Conservation (phyloP, 2,329 filamentous ascomycete genomes). For the Aaosphaeria pasadenensis region DNA sequence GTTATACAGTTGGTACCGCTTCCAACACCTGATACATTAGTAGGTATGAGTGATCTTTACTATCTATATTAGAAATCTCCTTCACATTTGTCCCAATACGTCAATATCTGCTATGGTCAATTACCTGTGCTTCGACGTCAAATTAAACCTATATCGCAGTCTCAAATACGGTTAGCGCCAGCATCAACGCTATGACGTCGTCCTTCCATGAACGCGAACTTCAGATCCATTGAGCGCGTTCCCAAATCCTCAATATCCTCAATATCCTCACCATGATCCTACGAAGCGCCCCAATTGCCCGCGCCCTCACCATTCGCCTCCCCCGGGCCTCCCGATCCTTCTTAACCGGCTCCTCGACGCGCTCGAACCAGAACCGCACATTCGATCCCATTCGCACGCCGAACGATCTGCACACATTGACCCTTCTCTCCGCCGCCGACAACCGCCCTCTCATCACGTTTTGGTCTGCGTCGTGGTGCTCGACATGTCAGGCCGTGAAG, state of each 20-base stretch:
- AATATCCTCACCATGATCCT: constrained; percentile 10
- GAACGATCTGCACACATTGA: constrained; percentile 47
- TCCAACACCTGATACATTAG: too few species aligned
- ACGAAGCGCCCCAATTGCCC: not conserved
- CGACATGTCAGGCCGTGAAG: constrained; percentile 42
- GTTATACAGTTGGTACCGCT: too few species aligned
- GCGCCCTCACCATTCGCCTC: not conserved
- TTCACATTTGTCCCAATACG: too few species aligned
- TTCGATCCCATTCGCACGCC: constrained; percentile 45
- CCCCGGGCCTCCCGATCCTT: constrained; percentile 1
- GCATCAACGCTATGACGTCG: not conserved
- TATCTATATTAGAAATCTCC: too few species aligned
- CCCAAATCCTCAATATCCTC: not conserved
- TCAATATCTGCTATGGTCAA: too few species aligned
- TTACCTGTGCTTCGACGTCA: too few species aligned
- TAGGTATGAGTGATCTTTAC: too few species aligned
- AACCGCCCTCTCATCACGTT: constrained; percentile 47
- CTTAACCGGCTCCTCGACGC: constrained; percentile 5
- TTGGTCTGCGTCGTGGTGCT: constrained; percentile 50
- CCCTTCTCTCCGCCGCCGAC: constrained; percentile 45
- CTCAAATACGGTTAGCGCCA: too few species aligned
- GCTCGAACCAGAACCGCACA: constrained; percentile 24
- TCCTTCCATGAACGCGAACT: not conserved
- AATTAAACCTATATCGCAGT: too few species aligned
- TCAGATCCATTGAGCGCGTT: not conserved